phyloP scores from a whole-genome alignment of 768 basidiomycete genomes.

The Lepiota venenata region DNA sequence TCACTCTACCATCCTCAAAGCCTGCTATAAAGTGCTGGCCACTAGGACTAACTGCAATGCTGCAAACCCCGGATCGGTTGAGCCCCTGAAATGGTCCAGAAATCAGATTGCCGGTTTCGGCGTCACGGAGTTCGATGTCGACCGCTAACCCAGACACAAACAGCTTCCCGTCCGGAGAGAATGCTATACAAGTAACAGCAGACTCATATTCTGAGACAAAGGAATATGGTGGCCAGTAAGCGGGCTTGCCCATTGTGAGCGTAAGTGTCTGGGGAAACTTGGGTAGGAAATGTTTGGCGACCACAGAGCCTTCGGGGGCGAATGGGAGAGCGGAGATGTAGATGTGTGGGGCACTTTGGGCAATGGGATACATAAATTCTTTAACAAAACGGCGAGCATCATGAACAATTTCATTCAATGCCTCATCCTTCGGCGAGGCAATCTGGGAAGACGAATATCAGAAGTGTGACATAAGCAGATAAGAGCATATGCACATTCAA shows the following conservation, averaged over 20 bases:
- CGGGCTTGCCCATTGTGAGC: conserved; percentile 11
- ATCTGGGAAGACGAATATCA: not conserved
- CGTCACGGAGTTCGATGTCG: conserved; percentile 20
- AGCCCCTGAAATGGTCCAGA: conserved; percentile 19
- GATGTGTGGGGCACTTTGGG: conserved; percentile 22
- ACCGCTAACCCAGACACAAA: conserved; percentile 26
- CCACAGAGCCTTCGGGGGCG: conserved; percentile 17
- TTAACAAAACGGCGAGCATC: conserved; percentile 19
- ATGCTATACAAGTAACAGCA: conserved; percentile 15
- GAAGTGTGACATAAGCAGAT: not conserved
- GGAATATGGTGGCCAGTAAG: conserved; percentile 16
- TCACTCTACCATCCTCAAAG: conserved; percentile 16
- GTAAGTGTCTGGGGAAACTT: conserved; percentile 12
- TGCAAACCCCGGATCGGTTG: conserved; percentile 11
- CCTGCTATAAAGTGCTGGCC: conserved; percentile 20
- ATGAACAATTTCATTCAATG: conserved; percentile 13
- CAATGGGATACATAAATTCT: conserved; percentile 16
- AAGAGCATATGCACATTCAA: conserved; percentile 8
- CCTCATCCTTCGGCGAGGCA: conserved; percentile 5
- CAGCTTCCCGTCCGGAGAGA: conserved; percentile 24
- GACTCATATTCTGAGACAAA: conserved; percentile 14
- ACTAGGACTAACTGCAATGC: conserved; percentile 24
- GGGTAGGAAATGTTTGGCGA: conserved; percentile 15
- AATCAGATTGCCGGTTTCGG: conserved; percentile 9
- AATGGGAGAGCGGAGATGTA: conserved; percentile 28